phyloP scores from a whole-genome alignment of 148 eudicot species.

The Vaccinium macrocarpon region DNA sequence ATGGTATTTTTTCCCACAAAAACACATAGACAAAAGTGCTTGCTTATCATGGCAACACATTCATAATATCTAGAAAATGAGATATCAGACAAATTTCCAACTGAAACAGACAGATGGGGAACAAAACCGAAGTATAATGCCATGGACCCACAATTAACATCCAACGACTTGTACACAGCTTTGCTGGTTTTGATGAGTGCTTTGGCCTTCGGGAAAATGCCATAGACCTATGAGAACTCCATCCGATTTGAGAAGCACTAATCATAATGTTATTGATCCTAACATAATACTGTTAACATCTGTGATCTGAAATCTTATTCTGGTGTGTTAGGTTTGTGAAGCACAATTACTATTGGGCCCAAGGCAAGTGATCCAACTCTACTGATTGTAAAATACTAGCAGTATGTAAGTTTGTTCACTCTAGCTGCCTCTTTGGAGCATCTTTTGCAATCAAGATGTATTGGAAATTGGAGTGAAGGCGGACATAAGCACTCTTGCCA shows the following conservation, averaged over 20 bases:
- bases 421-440: not conserved
- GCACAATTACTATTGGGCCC: not conserved
- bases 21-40: not conserved
- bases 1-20: not conserved
- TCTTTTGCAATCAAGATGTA: not conserved
- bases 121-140: not conserved
- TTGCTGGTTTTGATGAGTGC: not conserved
- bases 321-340: not conserved
- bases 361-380: conserved; percentile 1
- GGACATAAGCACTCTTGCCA: not conserved
- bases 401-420: not conserved
- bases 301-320: not conserved
- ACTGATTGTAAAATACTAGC: not conserved
- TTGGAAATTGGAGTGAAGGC: not conserved
- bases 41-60: not conserved
- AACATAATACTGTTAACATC: not conserved
- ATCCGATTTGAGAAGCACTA: not conserved
- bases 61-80: not conserved
- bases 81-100: not conserved
- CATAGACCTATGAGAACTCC: not conserved
- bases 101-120: not conserved
- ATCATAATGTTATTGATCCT: not conserved
- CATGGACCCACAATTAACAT: not conserved
- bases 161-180: not conserved
- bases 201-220: not conserved